Conservation (phyloP, 176 grass and related monocot species). For the Oryza officinalis region DNA sequence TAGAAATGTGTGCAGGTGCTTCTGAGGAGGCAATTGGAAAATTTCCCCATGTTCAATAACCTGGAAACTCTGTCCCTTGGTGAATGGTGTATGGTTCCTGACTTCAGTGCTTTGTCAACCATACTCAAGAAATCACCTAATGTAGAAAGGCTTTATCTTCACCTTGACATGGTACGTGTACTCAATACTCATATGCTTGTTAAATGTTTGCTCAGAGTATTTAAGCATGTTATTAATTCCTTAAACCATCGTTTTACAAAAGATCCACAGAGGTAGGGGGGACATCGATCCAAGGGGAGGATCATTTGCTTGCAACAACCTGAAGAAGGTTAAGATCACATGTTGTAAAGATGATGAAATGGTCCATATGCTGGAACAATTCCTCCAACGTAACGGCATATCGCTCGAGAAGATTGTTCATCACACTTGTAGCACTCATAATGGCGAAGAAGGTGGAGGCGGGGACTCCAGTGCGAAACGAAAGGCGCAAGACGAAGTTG, state of each 20-base stretch:
- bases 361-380: conserved; percentile 10
- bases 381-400: conserved; percentile 6
- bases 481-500: background rate
- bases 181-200: background rate
- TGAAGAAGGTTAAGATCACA: conserved; percentile 34
- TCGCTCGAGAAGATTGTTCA: background rate
- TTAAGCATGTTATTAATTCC: background rate
- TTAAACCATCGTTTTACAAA: conserved; percentile 5
- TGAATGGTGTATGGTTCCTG: conserved; percentile 38
- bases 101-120: conserved; percentile 21
- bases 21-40: conserved; percentile 14
- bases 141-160: conserved; percentile 37
- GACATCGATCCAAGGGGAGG: background rate
- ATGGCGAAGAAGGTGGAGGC: background rate
- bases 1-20: conserved; percentile 27
- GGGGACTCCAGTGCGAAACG: conserved; percentile 1
- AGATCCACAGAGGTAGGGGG: conserved; percentile 6
- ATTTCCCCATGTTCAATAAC: conserved; percentile 26
- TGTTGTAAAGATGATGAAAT: background rate
- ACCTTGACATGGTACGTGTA: conserved; percentile 33
- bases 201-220: background rate
- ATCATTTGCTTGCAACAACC: conserved; percentile 21
- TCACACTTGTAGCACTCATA: background rate
- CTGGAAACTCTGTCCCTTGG: conserved; percentile 40
- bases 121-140: conserved; percentile 35